Evolutionary conservation across 176 grass and related monocot genomes (phyloP), one percentile per base, ranked within the genome.

Genomic region (Melocanna baccifera): DNA sequence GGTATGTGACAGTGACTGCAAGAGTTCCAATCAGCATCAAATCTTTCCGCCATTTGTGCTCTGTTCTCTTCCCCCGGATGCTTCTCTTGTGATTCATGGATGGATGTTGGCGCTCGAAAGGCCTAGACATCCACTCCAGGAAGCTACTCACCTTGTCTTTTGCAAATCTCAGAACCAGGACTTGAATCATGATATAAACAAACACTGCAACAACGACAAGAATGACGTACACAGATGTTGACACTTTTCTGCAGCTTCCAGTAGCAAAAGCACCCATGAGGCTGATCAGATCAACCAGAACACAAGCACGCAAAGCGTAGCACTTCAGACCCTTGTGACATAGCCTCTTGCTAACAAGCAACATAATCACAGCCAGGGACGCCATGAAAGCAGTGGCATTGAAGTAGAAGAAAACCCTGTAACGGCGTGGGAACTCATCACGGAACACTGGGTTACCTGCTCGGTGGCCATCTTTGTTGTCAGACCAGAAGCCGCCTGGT

Each of bases 11-110:
- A 22, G 72, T 90, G 23, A 81, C 66, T 23, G 91, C 88, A 6
- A 93, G 69, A 16, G 88, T 93, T 32, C 81, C 88, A 42, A 93
- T 84, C 9, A 93, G 67, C 67, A 85, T 90, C 16, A 93, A 58
- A 71, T 87, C 87, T 87, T 90, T 87, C 26, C 91, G 67, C 88
- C 88, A 90, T 73, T 90, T 90, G 40, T 79, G 79, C 9, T 78
- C 88, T 25, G 66, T 42, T 73, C 25, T 81, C 30, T 58, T 80
- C 7, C 5, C 16, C 53, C 26, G 19, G 23, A 2, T 69, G 58
- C 46, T 78, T 46, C 2, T 59, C 19, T 23, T 69, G 58, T 0
- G 15, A 68, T 62, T 61, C 32, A 45, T 30, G 4, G 57, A 40
- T 46, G 20, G 11, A 46, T 23, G 5, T 20, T 40, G 64, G 47